phyloP scores from a whole-genome alignment of 1,284 basidiomycete genomes.

The Phylloboletellus chloephorus region DNA sequence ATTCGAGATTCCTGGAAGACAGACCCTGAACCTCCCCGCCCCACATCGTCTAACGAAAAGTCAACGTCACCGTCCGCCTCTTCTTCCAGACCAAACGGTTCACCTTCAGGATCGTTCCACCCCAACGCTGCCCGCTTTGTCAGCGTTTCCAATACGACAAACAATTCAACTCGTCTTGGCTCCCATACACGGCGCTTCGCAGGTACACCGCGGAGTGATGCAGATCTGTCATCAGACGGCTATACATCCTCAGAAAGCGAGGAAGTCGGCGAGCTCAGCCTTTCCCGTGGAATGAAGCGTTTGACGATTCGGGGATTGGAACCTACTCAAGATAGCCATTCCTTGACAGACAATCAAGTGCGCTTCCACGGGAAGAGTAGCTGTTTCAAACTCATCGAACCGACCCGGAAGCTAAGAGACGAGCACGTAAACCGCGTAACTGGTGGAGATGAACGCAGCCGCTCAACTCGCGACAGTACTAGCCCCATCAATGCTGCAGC shows the following conservation, averaged over 20 bases:
- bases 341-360: constrained; percentile 32
- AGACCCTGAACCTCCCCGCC: constrained; percentile 22
- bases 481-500: constrained; percentile 24
- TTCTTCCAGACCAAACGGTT: constrained; percentile 13
- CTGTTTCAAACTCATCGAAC: constrained; percentile 48
- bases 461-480: constrained; percentile 16
- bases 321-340: constrained; percentile 24
- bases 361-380: constrained; percentile 64
- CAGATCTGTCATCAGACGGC: constrained; percentile 33
- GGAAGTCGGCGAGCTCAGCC: constrained; percentile 35
- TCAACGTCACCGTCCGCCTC: constrained; percentile 20
- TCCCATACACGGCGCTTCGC: constrained; percentile 11
- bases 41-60: constrained; percentile 19
- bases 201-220: constrained; percentile 25
- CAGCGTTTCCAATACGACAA: constrained; percentile 8
- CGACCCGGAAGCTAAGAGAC: constrained; percentile 48
- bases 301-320: constrained; percentile 37
- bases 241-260: constrained; percentile 38
- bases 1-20: constrained; percentile 70
- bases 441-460: constrained; percentile 16
- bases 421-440: constrained; percentile 36
- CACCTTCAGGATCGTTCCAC: constrained; percentile 12
- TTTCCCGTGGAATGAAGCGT: constrained; percentile 36
- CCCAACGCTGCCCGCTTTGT: constrained; percentile 8
- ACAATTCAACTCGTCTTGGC: constrained; percentile 2